Evolutionary conservation across 345 rosid genomes (phyloP), one percentile per base, ranked within the genome.

Genomic region (Brassica nigra): DNA sequence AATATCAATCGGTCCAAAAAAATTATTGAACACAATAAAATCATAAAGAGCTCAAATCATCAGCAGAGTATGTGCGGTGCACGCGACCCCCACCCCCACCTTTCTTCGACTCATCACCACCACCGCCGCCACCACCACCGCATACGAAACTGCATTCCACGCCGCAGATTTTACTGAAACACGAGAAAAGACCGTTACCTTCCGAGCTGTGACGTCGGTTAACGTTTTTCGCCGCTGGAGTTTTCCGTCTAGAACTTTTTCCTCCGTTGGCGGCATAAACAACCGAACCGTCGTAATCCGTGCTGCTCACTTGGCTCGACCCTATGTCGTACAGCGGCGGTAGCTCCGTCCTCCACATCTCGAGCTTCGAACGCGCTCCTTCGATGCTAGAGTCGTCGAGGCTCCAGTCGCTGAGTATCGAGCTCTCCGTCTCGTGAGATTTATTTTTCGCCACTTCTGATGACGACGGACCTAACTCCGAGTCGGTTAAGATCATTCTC

Each of bases 391-490:
- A 34, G 31, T 86, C 78, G 30, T 82, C 91, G 75, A 80, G 28
- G 63, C 90, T 86, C 95, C 91, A 86, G 5, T 75, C 90, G 8
- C 83, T 86, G 6, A 82, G 64, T 14, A 83, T 68, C 0, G 90
- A 86, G 65, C 94, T 88, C 68, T 89, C 98, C 0, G 74, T 71
- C 6, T 87, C 97, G 6, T 55, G 44, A 2, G 42, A 27, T 79
- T 64, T 72, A 54, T 83, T 84, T 3, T 86, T 92, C 4, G 95
- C 99, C 39, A 95, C 90, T 81, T 91, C 99, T 3, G 97, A 95
- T 2, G 97, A 86, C 0, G 97, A 92, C 0, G 97, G 97, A 5
- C 98, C 99, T 67, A 91, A 37, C 37, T 95, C 97, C 0, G 94
- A 89, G 36, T 89, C 89, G 0, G 93, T 89, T 67, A 87, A 63